phyloP scores from a whole-genome alignment of 75 land plant genomes.

The Ceratopteris richardii region DNA sequence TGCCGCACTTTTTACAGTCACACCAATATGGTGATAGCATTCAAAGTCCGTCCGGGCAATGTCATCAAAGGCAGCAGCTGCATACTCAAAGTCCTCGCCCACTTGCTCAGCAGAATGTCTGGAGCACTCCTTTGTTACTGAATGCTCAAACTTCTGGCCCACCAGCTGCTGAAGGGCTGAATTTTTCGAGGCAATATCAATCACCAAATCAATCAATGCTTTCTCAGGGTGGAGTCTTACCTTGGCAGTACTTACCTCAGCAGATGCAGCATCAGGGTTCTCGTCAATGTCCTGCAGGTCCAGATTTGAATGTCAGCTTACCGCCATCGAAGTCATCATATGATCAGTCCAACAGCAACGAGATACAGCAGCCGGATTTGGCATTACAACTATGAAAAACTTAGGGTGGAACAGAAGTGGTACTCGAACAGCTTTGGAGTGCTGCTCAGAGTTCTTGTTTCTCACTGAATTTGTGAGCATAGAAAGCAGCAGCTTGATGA shows the following conservation, averaged over 20 bases:
- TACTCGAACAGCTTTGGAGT: too few relatives aligned
- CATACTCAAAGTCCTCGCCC: too few relatives aligned
- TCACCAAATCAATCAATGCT: not conserved
- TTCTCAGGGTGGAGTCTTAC: not conserved
- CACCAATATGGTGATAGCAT: not conserved
- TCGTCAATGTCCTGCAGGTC: not conserved
- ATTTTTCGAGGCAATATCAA: not conserved
- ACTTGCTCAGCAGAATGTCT: too few relatives aligned
- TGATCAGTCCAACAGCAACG: slow-evolving; percentile 1
- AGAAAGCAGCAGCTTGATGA: too few relatives aligned
- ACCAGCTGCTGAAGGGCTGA: not conserved
- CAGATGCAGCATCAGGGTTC: not conserved
- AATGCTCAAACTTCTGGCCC: not conserved
- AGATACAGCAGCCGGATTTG: slow-evolving; percentile 2
- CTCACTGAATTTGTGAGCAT: too few relatives aligned
- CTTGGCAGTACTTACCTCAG: not conserved
- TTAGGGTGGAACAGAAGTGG: too few relatives aligned
- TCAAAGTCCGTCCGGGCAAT: too few relatives aligned
- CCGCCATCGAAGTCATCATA: not conserved
- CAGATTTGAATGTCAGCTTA: slow-evolving; percentile 2
- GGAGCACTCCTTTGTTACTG: not conserved
- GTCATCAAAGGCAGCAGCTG: not conserved
- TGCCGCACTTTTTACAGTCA: not conserved
- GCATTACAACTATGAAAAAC: slow-evolving; percentile 4
- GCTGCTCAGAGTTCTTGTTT: too few relatives aligned